Evolutionary conservation across 108 stramenopile species (phyloP).

Genomic region (Cyclotella baltica): DNA sequence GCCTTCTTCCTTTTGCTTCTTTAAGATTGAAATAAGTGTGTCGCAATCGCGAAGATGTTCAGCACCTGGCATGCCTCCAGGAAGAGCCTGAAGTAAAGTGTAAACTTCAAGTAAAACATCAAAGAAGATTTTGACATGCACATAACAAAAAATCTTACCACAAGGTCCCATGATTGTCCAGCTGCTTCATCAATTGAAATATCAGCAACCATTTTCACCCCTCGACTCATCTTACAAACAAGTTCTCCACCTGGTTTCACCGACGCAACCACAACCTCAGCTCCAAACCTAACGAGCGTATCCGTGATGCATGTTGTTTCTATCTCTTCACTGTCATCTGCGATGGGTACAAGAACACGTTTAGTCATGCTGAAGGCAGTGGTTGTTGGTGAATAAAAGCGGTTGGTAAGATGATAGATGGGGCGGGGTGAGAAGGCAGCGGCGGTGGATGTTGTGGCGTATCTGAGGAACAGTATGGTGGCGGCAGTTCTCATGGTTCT

Average conservation of each 20-base stretch:
- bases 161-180: slow-evolving; percentile 86
- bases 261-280: slow-evolving; percentile 89
- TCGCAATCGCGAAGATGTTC: slow-evolving; percentile 80
- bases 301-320: slow-evolving; percentile 97
- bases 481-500: slow-evolving; percentile 9
- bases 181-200: slow-evolving; percentile 82
- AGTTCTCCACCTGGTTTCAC: slow-evolving; percentile 84
- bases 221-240: slow-evolving; percentile 86
- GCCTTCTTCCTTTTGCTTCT: slow-evolving; percentile 68
- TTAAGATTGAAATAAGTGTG: slow-evolving; percentile 68
- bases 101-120: not conserved
- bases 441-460: slow-evolving; percentile 22
- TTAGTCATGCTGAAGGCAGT: slow-evolving; percentile 55
- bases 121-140: not conserved
- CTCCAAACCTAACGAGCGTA: slow-evolving; percentile 91
- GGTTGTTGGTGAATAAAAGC: slow-evolving; percentile 9
- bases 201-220: slow-evolving; percentile 88
- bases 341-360: slow-evolving; percentile 95
- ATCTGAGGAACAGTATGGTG: not conserved
- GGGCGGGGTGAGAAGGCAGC: slow-evolving; percentile 19
- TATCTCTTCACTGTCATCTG: slow-evolving; percentile 96
- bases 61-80: slow-evolving; percentile 89
- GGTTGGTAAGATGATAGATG: slow-evolving; percentile 2
- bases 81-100: slow-evolving; percentile 51
- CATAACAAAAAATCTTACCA: slow-evolving; percentile 24